Evolutionary conservation across 495 filamentous ascomycete species (phyloP).

Genomic region (Xylaria castorea): DNA sequence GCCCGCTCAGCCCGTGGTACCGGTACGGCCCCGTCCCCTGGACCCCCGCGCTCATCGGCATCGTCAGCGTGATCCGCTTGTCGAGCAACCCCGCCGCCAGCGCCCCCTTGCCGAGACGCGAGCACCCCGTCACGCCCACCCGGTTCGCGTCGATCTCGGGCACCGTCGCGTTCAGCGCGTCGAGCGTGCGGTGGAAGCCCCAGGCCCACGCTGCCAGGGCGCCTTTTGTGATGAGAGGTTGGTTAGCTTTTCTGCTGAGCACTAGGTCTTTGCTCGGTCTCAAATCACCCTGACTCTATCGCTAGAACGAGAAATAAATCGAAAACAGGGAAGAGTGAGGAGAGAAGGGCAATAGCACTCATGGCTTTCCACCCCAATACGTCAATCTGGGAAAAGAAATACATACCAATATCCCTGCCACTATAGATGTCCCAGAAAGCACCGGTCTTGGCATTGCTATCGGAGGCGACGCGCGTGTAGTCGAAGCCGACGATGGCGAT

Average conservation of each 20-base stretch:
- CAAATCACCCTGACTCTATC: background rate
- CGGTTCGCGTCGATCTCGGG: constrained; percentile 56
- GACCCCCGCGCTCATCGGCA: constrained; percentile 62
- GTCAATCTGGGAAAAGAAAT: constrained; percentile 10
- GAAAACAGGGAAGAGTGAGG: background rate
- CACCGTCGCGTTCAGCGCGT: constrained; percentile 56
- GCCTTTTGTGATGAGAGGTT: constrained; percentile 37
- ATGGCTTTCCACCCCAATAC: background rate
- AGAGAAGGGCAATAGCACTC: background rate
- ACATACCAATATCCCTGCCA: constrained; percentile 56
- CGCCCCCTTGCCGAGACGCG: constrained; percentile 59
- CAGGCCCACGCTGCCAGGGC: constrained; percentile 61
- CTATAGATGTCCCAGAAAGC: constrained; percentile 61
- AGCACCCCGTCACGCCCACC: constrained; percentile 60
- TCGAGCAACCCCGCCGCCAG: constrained; percentile 60
- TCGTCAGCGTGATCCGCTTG: constrained; percentile 59
- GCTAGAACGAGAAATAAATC: background rate
- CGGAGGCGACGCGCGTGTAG: constrained; percentile 56
- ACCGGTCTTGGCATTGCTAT: constrained; percentile 59
- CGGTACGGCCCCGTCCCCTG: constrained; percentile 61
- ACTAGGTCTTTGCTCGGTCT: background rate
- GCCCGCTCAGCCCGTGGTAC: constrained; percentile 57
- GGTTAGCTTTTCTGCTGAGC: background rate
- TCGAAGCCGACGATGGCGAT: constrained; percentile 61
- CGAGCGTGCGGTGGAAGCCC: constrained; percentile 61